These are phyloP conservation scores for Penicillium mononematosum DNA, from an alignment of 495 filamentous ascomycete species.

Conservation along the genomic window DNA sequence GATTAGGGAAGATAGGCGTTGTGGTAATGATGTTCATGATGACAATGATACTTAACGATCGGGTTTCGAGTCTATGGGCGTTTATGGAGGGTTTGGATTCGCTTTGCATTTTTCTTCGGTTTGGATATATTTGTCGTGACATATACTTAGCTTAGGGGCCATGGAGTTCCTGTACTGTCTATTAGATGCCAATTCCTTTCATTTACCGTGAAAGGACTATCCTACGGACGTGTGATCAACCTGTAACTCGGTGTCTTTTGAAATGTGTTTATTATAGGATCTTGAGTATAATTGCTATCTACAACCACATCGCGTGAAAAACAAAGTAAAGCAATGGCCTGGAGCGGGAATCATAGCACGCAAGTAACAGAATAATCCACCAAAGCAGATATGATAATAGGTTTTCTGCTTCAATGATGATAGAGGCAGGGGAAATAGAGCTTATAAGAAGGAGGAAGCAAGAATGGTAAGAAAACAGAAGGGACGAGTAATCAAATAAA, in stretches of 20 bases:
- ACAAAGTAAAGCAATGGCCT: neutral
- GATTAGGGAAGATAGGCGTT: neutral
- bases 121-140: neutral
- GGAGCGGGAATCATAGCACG: constrained; percentile 10
- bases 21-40: constrained; percentile 14
- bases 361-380: constrained; percentile 1
- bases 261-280: neutral
- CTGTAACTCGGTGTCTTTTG: neutral
- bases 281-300: constrained; percentile 6
- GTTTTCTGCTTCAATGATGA: constrained; percentile 3
- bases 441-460: constrained; percentile 1
- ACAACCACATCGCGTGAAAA: constrained; percentile 1
- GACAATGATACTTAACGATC: constrained; percentile 16
- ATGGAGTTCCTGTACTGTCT: neutral
- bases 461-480: neutral
- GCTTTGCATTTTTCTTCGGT: neutral
- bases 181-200: neutral
- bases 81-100: neutral
- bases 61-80: neutral
- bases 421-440: neutral
- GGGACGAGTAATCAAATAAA: neutral
- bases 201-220: neutral
- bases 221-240: neutral
- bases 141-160: neutral
- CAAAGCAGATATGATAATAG: neutral